Base-by-base conservation (phyloP, 192 early-diverging fungal species). In the Funneliformis geosporum region DNA sequence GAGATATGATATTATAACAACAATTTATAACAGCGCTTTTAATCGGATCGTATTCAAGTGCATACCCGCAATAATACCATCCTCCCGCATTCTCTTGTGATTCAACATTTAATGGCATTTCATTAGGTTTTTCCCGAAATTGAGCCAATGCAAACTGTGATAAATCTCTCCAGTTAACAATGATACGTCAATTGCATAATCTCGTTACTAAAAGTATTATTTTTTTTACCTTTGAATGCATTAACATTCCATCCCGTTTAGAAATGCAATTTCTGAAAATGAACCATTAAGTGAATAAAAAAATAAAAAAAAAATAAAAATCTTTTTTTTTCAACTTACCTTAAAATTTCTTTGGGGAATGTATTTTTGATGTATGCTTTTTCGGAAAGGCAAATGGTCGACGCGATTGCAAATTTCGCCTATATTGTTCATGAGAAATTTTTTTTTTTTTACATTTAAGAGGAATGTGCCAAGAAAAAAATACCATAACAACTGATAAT, bases 21-120 rank as follows among this genome's bases (percentile, higher is more conserved):
- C 28, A 14, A 5, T 11, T 38, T 67, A 25, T 7, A 25, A 25
- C 5, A 12, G 28, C 14, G 12, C 14, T 39, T 5, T 67, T 67
- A 38, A 25, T 11, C 14, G 10, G 65, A 6, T 16, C 14, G 38
- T 25, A 67, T 67, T n/a, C n/a, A n/a, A 70, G 46, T 70, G 42
- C 68, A 21, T 70, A 46, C 69, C 73, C 73, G 18, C 73, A 75
- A 75, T 75, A 75, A 60, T 60, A 75, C 73, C 73, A 75, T 55
- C 73, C 73, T 38, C 27, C 39, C 4, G 23, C 28, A 47, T 16
- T 38, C 6, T 50, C 46, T 46, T 43, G 16, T 11, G 33, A 33
- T 47, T n/a, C 23, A 43, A 5, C 39, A 23, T 55, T 18, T 1
- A 18, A 21, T 21, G 18, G 5, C 5, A 21, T 6, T 18, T 55